Evolutionary conservation across 768 basidiomycete species (phyloP), one percentile per base, ranked within the genome.

Genomic region (Lyophyllum semitale): DNA sequence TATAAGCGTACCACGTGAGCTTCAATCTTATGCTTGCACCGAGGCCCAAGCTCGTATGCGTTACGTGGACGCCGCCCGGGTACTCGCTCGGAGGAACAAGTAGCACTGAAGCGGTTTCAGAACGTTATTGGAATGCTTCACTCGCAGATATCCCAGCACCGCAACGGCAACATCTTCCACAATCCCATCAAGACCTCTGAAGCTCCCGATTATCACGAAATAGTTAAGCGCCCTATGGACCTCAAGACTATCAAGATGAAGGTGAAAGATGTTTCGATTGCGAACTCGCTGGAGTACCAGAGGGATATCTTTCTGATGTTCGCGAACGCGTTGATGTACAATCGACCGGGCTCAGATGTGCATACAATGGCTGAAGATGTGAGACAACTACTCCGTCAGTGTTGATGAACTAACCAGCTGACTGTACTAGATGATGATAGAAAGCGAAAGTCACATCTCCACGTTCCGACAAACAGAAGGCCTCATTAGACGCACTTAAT

Each of bases 311-410:
- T 85, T 66, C 77, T 97, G 58, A 96, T 98, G 89, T 96, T 97
- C 70, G 91, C 93, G 8, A 98, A 98, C 69, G 92, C 96, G 4
- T 88, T 96, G 85, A 93, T 98, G 90, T 98, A 94, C 69, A 98
- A 98, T 60, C 77, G 88, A 44, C 89, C 92, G 1, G 85, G 84
- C 4, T 90, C 88, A 15, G 91, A 93, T 66, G 88, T 96, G n/a
- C 85, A 88, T 59, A 79, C 77, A 49, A 96, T 95, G 91, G 92
- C 95, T 6, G 86, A 93, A 67, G 92, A 95, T 77, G 94, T 95
- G 66, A 71, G 88, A n/a, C 48, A 20, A 40, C 53, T 27, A 30
- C 56, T 18, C 18, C 41, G 30, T 37, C 38, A 25, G 3, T 22
- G 32, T 8, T 22, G 51, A 20, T 35, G 44, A 41, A 7, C 48